phyloP scores from a whole-genome alignment of 2,329 filamentous ascomycete genomes.

The Exophiala sideris region DNA sequence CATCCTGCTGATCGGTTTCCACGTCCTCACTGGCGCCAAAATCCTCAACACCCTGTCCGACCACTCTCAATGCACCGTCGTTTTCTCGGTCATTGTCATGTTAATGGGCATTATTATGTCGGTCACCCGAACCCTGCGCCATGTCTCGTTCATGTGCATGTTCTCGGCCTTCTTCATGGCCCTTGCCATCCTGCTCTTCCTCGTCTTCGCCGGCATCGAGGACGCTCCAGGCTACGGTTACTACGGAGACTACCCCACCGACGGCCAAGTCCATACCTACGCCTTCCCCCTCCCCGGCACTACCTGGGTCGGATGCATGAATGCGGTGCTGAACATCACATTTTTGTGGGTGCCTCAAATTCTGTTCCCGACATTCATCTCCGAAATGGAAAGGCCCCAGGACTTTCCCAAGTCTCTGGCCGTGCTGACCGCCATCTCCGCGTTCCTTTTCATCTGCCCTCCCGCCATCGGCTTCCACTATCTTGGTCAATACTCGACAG shows the following conservation, averaged over 20 bases:
- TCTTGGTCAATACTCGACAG: slow-evolving; percentile 49
- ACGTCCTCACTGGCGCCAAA: slow-evolving; percentile 50
- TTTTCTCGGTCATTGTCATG: slow-evolving; percentile 47
- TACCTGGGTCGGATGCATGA: slow-evolving; percentile 48
- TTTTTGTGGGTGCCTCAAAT: slow-evolving; percentile 53
- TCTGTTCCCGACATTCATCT: slow-evolving; percentile 51
- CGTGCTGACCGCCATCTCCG: slow-evolving; percentile 44
- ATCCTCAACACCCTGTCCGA: slow-evolving; percentile 49
- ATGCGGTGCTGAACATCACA: slow-evolving; percentile 50
- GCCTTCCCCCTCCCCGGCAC: slow-evolving; percentile 48
- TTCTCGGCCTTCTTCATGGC: slow-evolving; percentile 49
- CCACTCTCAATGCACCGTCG: slow-evolving; percentile 48
- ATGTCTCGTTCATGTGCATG: slow-evolving; percentile 53
- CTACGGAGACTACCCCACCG: slow-evolving; percentile 44
- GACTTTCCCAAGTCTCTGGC: slow-evolving; percentile 52
- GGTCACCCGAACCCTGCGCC: slow-evolving; percentile 44
- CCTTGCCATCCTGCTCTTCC: slow-evolving; percentile 48
- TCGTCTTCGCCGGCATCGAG: slow-evolving; percentile 49
- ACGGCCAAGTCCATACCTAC: slow-evolving; percentile 45
- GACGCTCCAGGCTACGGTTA: slow-evolving; percentile 45
- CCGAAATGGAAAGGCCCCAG: slow-evolving; percentile 49
- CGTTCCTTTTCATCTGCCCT: slow-evolving; percentile 50
- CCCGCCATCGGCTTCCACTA: slow-evolving; percentile 50
- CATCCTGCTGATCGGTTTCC: slow-evolving; percentile 51
- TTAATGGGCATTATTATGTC: slow-evolving; percentile 49